Evolutionary conservation across 805 yeast species (phyloP).

Genomic region (Ogataea sp.): DNA sequence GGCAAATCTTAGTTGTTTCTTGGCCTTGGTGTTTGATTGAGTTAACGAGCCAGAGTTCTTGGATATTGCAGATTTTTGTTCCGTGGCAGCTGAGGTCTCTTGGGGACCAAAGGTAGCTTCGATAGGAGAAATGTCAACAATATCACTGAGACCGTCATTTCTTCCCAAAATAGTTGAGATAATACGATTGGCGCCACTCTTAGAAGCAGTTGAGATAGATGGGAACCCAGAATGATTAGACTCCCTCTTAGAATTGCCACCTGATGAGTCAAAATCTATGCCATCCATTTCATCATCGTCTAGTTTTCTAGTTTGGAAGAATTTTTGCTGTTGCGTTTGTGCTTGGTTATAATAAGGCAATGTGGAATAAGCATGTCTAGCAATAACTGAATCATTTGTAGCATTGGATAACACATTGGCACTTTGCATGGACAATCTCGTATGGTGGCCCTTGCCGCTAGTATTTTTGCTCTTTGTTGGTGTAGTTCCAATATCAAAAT

Average conservation of each 20-base stretch:
- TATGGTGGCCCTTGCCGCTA: not conserved
- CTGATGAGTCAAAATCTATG: constrained; percentile 2
- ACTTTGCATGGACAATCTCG: not conserved
- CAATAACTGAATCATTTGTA: not conserved
- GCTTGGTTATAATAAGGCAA: not conserved
- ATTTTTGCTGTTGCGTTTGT: not conserved
- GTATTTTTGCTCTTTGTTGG: not conserved
- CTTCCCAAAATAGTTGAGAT: not conserved
- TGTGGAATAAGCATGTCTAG: constrained; percentile 1
- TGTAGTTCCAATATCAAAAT: not conserved
- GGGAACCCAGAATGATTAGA: not conserved
- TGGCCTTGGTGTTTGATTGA: constrained; percentile 5
- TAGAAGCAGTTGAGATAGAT: not conserved
- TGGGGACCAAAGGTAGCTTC: constrained; percentile 4
- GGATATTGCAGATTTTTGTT: constrained; percentile 1
- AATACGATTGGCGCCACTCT: not conserved
- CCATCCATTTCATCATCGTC: constrained; percentile 3
- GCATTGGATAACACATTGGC: not conserved
- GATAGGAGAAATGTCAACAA: not conserved
- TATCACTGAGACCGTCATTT: not conserved
- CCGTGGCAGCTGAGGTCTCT: not conserved
- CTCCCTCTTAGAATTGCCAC: not conserved
- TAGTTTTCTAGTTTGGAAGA: not conserved
- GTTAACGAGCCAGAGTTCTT: too few relatives aligned
- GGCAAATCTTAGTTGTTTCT: constrained; percentile 1